These are phyloP conservation scores for Sporothrix pseudoabietina DNA, from an alignment of 2,329 filamentous ascomycete genomes.

Conservation along the genomic window DNA sequence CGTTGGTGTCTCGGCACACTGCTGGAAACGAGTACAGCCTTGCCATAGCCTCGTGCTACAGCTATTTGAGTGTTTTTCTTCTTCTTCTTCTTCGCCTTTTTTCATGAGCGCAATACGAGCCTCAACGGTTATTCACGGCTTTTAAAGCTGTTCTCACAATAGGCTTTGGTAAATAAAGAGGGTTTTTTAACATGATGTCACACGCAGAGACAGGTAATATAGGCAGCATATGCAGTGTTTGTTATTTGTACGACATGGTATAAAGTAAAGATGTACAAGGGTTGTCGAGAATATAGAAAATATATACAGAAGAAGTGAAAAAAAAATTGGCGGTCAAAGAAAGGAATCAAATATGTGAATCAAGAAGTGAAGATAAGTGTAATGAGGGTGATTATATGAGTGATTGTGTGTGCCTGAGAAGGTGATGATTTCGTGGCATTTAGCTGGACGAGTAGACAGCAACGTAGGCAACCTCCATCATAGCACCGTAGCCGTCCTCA, in stretches of 20 bases:
- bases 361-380: background rate
- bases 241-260: conserved; percentile 22
- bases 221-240: background rate
- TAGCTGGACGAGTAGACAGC: conserved; percentile 42
- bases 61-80: background rate
- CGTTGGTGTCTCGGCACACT: background rate
- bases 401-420: background rate
- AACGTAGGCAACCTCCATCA: conserved; percentile 48
- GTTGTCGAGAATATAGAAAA: conserved; percentile 10
- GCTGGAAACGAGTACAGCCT: background rate
- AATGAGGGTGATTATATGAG: no score
- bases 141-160: background rate
- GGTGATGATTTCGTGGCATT: background rate
- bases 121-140: background rate
- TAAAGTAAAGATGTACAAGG: conserved; percentile 14
- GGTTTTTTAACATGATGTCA: background rate
- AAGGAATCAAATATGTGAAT: background rate
- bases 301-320: conserved; percentile 25
- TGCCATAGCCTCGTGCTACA: background rate
- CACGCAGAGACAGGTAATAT: background rate
- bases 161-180: background rate
- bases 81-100: no score
- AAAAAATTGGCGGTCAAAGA: no score
- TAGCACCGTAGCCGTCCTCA: conserved; percentile 44
- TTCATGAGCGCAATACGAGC: no score